These are phyloP conservation scores for Claviceps sp. DNA, from an alignment of 2,329 filamentous ascomycete species.

Conservation along the genomic window DNA sequence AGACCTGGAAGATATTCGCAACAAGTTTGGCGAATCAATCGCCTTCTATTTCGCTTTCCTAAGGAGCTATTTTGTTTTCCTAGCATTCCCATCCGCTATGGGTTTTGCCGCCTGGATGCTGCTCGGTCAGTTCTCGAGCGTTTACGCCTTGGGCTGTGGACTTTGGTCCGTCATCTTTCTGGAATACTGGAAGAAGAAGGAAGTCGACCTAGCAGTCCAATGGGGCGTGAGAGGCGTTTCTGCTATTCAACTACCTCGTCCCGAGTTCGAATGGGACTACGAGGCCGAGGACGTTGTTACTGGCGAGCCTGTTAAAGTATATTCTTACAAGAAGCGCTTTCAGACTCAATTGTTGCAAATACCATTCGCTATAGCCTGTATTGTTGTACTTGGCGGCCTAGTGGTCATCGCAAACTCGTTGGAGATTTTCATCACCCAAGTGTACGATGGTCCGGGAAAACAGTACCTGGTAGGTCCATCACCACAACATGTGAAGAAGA, in stretches of 20 bases:
- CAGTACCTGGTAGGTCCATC: constrained; percentile 52
- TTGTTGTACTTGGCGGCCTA: constrained; percentile 60
- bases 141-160: constrained; percentile 66
- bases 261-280: constrained; percentile 67
- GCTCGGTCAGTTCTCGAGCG: constrained; percentile 69
- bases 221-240: constrained; percentile 85
- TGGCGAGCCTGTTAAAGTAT: constrained; percentile 63
- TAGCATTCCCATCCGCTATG: constrained; percentile 68
- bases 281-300: constrained; percentile 69
- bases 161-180: constrained; percentile 86
- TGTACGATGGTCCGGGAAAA: constrained; percentile 84
- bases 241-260: constrained; percentile 62
- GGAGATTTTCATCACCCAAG: constrained; percentile 90
- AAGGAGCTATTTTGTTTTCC: constrained; percentile 77
- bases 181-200: constrained; percentile 93
- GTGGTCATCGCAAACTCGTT: constrained; percentile 82
- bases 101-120: constrained; percentile 68
- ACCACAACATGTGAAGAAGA: no score
- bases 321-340: constrained; percentile 62
- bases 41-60: constrained; percentile 95
- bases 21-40: constrained; percentile 70
- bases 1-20: constrained; percentile 61
- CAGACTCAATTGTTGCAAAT: constrained; percentile 67
- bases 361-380: constrained; percentile 68
- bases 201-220: constrained; percentile 70